phyloP scores from a whole-genome alignment of 106 monocot genomes.

The Platanthera guangdongensis region DNA sequence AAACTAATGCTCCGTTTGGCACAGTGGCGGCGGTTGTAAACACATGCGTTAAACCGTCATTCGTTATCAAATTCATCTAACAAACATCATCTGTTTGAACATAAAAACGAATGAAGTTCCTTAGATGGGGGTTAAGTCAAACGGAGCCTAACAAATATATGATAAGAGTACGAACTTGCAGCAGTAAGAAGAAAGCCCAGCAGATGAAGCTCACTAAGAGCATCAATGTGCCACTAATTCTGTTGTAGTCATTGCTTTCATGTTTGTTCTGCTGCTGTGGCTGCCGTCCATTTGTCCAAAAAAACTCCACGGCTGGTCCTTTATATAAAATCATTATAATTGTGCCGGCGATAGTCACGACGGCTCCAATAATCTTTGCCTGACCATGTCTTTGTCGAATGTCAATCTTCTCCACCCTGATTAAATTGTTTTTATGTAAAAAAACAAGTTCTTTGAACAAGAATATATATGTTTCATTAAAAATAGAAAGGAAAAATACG shows the following conservation, averaged over 20 bases:
- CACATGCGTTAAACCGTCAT: too few relatives aligned
- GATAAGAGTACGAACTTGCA: slow-evolving; percentile 24
- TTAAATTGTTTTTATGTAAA: neutral
- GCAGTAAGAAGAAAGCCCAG: slow-evolving; percentile 67
- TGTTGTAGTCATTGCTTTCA: slow-evolving; percentile 11
- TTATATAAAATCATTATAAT: slow-evolving; percentile 61
- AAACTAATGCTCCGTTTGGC: too few relatives aligned
- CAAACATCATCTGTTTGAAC: too few relatives aligned
- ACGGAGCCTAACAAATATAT: neutral
- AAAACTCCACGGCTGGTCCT: slow-evolving; percentile 27
- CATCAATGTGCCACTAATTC: slow-evolving; percentile 40
- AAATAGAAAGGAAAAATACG: too few relatives aligned
- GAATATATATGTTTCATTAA: too few relatives aligned
- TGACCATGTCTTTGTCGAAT: slow-evolving; percentile 36
- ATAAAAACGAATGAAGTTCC: too few relatives aligned
- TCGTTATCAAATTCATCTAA: too few relatives aligned
- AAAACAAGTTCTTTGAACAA: too few relatives aligned
- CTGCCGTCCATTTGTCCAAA: slow-evolving; percentile 21
- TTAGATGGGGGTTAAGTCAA: too few relatives aligned
- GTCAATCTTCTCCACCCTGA: slow-evolving; percentile 51
- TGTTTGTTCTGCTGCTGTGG: neutral
- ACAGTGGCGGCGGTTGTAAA: too few relatives aligned
- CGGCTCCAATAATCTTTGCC: slow-evolving; percentile 43
- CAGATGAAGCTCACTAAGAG: slow-evolving; percentile 29
- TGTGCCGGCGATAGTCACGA: slow-evolving; percentile 39